Evolutionary conservation across 1,139 yeast species (phyloP).

Genomic region (Debaryomyces nepalensis): DNA sequence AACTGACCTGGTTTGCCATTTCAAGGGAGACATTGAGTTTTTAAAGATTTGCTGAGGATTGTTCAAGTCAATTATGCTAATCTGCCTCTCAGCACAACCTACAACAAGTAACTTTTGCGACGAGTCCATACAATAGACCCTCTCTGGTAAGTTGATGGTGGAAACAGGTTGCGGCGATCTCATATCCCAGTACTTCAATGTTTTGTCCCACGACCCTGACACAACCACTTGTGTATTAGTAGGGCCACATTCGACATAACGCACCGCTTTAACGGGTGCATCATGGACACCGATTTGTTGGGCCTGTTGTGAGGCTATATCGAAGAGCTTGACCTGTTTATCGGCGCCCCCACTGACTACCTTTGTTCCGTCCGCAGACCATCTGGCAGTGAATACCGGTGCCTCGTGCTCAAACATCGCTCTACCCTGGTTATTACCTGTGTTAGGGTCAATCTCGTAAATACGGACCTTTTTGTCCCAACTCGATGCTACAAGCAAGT

Average conservation of each 20-base stretch:
- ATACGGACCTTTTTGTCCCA: slow-evolving; percentile 97
- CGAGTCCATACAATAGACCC: slow-evolving; percentile 90
- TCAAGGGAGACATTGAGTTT: slow-evolving; percentile 76
- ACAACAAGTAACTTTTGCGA: slow-evolving; percentile 82
- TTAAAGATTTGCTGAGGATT: slow-evolving; percentile 87
- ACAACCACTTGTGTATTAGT: slow-evolving; percentile 82
- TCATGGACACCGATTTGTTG: slow-evolving; percentile 89
- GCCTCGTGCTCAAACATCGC: slow-evolving; percentile 90
- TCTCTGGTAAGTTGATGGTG: slow-evolving; percentile 82
- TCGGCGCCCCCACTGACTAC: slow-evolving; percentile 94
- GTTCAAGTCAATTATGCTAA: slow-evolving; percentile 74
- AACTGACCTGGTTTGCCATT: slow-evolving; percentile 85
- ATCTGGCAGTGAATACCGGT: slow-evolving; percentile 81
- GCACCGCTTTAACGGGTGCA: slow-evolving; percentile 74
- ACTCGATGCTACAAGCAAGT: slow-evolving; percentile 76
- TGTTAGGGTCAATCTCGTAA: slow-evolving; percentile 76
- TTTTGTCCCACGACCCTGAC: slow-evolving; percentile 96
- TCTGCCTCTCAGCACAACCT: slow-evolving; percentile 90
- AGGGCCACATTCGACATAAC: slow-evolving; percentile 84
- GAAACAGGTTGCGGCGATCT: slow-evolving; percentile 85
- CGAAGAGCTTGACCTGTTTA: slow-evolving; percentile 83
- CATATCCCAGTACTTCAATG: slow-evolving; percentile 91
- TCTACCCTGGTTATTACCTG: slow-evolving; percentile 78
- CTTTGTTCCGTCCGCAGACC: slow-evolving; percentile 86
- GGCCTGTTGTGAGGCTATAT: slow-evolving; percentile 78